Conservation (phyloP, 2,329 filamentous ascomycete species). For the Hymenoscyphus scutula region DNA sequence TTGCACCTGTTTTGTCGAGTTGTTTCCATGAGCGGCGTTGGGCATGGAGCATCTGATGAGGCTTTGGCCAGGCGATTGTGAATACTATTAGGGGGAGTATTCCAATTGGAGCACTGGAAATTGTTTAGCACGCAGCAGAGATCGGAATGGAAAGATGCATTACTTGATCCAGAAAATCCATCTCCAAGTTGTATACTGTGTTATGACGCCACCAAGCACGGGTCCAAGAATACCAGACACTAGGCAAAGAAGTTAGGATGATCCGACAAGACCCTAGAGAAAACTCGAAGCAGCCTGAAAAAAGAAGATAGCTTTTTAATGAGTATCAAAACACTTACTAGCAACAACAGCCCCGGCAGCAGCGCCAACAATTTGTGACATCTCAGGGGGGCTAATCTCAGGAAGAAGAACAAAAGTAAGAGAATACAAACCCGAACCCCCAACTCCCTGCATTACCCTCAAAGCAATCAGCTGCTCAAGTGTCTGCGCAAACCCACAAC, state of each 20-base stretch:
- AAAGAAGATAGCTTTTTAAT: not conserved
- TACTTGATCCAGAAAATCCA: constrained; percentile 21
- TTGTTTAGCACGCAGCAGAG: not conserved
- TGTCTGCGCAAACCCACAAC: constrained; percentile 46
- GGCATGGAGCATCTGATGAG: constrained; percentile 39
- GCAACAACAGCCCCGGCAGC: constrained; percentile 21
- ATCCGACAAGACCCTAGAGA: not conserved
- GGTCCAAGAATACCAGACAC: constrained; percentile 21
- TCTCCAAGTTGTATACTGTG: constrained; percentile 19
- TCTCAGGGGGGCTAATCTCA: constrained; percentile 8
- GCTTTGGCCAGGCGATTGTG: constrained; percentile 49
- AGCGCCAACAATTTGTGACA: constrained; percentile 6
- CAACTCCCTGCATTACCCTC: constrained; percentile 13
- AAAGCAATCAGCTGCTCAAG: constrained; percentile 39
- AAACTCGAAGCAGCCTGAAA: not conserved
- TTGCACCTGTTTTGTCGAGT: constrained; percentile 52
- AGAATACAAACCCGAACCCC: constrained; percentile 15
- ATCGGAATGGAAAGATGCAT: not conserved
- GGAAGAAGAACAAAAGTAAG: constrained; percentile 15
- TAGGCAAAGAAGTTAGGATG: not conserved
- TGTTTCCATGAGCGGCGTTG: constrained; percentile 42
- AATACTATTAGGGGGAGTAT: constrained; percentile 47
- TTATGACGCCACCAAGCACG: constrained; percentile 21
- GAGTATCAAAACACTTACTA: constrained; percentile 7
- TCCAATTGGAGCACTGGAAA: constrained; percentile 50